Evolutionary conservation across 2,329 filamentous ascomycete genomes (phyloP).

Genomic region (Diaporthe vaccinii): DNA sequence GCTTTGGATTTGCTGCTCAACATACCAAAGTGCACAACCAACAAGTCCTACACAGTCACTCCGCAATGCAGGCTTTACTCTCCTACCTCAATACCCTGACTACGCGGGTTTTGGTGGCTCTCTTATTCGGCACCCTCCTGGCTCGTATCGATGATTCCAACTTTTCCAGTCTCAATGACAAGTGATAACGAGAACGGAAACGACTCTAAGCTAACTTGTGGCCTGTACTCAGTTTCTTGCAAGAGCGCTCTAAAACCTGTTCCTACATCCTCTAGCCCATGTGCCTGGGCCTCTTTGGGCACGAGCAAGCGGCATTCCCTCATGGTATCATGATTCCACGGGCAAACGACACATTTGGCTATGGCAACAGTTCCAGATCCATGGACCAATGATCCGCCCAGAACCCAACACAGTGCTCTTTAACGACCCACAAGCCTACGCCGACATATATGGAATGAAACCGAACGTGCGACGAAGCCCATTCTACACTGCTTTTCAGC

Average conservation of each 20-base stretch:
- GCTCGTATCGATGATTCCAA: not conserved
- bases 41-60: not conserved
- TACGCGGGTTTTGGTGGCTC: not conserved
- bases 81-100: not conserved
- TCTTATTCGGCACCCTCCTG: not conserved
- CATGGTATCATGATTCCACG: not conserved
- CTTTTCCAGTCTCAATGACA: not conserved
- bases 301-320: not conserved
- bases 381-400: not conserved
- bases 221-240: not conserved
- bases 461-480: not conserved
- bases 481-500: not conserved
- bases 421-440: not conserved
- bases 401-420: not conserved
- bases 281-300: not conserved
- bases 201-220: not conserved
- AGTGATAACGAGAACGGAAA: not conserved
- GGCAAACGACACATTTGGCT: constrained; percentile 4
- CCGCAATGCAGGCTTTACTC: not conserved
- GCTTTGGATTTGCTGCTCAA: too few relatives aligned
- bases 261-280: not conserved
- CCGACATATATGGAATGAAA: not conserved
- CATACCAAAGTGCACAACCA: too few relatives aligned
- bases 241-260: not conserved
- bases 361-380: not conserved